These are phyloP conservation scores for Plenodomus tracheiphilus DNA, from an alignment of 2,329 filamentous ascomycete genomes.

Conservation along the genomic window DNA sequence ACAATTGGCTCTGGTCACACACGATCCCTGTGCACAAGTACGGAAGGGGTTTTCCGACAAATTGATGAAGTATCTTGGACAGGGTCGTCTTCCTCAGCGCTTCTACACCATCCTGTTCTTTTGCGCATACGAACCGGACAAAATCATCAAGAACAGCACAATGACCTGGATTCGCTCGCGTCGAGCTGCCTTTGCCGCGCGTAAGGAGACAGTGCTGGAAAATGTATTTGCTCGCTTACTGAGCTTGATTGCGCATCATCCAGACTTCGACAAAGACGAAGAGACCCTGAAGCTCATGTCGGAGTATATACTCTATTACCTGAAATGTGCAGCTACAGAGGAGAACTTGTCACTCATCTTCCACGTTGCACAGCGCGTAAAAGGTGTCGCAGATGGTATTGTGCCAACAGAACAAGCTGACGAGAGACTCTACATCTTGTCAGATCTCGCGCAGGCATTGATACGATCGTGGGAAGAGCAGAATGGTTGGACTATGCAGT, in stretches of 20 bases:
- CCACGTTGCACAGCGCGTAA: slow-evolving; percentile 89
- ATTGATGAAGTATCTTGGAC: slow-evolving; percentile 86
- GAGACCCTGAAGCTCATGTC: slow-evolving; percentile 79
- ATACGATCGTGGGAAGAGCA: slow-evolving; percentile 85
- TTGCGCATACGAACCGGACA: slow-evolving; percentile 83
- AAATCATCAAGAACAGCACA: slow-evolving; percentile 72
- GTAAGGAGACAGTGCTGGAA: slow-evolving; percentile 69
- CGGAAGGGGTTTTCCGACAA: slow-evolving; percentile 79
- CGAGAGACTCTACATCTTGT: slow-evolving; percentile 80
- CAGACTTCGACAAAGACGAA: slow-evolving; percentile 70
- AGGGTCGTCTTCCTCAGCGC: slow-evolving; percentile 68
- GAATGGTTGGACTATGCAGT: slow-evolving; percentile 83
- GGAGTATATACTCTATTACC: slow-evolving; percentile 87
- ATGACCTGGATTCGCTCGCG: slow-evolving; percentile 89
- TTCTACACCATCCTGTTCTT: slow-evolving; percentile 92
- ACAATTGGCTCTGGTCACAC: slow-evolving; percentile 75
- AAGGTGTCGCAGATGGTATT: slow-evolving; percentile 83
- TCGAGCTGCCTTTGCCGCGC: slow-evolving; percentile 64
- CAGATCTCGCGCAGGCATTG: slow-evolving; percentile 81
- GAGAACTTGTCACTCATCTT: slow-evolving; percentile 87
- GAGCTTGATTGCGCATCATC: slow-evolving; percentile 89
- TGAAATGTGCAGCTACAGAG: slow-evolving; percentile 79
- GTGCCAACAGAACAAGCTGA: slow-evolving; percentile 57
- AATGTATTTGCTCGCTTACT: slow-evolving; percentile 79
- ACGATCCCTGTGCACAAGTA: slow-evolving; percentile 75